Evolutionary conservation across 345 rosid genomes (phyloP), one percentile per base, ranked within the genome.

Genomic region (rapeseed (Brassica napus)): DNA sequence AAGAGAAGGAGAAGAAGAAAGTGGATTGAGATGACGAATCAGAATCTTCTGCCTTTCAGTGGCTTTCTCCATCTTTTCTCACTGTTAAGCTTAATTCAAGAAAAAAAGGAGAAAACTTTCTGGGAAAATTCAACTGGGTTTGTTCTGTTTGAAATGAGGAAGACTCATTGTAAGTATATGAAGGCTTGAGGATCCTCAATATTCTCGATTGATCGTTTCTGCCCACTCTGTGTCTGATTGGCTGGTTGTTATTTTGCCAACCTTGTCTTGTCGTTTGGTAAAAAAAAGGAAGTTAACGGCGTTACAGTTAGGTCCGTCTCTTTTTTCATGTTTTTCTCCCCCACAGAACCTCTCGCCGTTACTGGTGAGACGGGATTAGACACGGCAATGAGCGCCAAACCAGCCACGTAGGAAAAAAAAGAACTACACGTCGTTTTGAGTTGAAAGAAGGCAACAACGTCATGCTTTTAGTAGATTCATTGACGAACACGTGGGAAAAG

Each of bases 11-110:
- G 88, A 73, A 62, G 37, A 61, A 44, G 42, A 73, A 64, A 89
- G 24, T 82, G 95, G 97, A 34, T 73, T 86, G 32, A 95, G 82
- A 79, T 93, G 99, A 70, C 84, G 79, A 77, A 95, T 89, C 79
- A 95, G 81, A 78, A 95, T 77, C 78, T 79, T 85, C 76, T 93
- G 97, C 68, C 99, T 88, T 85, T 86, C 86, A n/a, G 84, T 5
- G 28, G 97, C 97, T 82, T 79, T 91, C 67, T 95, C 97, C 99
- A 92, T 89, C 26, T 82, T 79, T 63, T 47, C 55, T 49, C 15
- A 59, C 44, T 8, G 21, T 18, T 11, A 21, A 44, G 28, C 60
- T 62, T 10, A 77, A 3, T 5, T 59, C 47, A 23, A 47, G 10
- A 47, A 44, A 14, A 14, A 49, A 49, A 49, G 18, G 57, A 49